A percentile compares a stretch with the other conserved stretches of the same genome.
Evolutionary conservation across 495 filamentous ascomycete genomes (phyloP).

Genomic region (Elaphomyces granulatus): DNA sequence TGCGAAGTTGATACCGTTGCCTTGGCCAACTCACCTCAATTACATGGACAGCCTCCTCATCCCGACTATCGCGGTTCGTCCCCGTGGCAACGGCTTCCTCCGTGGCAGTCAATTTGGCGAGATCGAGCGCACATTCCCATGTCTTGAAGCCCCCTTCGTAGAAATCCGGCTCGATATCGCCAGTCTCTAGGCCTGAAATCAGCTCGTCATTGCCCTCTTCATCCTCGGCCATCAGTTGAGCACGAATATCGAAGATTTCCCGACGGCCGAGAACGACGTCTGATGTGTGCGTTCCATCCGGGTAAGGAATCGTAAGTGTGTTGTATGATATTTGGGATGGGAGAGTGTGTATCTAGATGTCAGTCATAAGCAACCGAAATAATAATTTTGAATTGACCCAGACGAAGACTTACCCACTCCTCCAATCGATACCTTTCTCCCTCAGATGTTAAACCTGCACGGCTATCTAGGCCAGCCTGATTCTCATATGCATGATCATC

Average conservation of each 20-base stretch:
- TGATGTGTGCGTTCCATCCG: slow-evolving; percentile 3
- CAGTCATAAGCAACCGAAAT: too few relatives aligned
- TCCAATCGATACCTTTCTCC: slow-evolving; percentile 28
- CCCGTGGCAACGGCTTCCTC: slow-evolving; percentile 11
- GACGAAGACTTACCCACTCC: slow-evolving; percentile 31
- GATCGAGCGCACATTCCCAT: slow-evolving; percentile 89
- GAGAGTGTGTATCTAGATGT: slow-evolving; percentile 47
- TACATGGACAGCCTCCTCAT: slow-evolving; percentile 36
- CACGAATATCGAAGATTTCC: slow-evolving; percentile 83
- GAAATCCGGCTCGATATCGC: slow-evolving; percentile 76
- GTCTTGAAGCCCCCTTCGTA: slow-evolving; percentile 99
- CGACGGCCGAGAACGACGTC: slow-evolving; percentile 51
- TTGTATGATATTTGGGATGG: slow-evolving; percentile 70
- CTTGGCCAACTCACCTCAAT: slow-evolving; percentile 48
- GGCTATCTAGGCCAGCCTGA: too few relatives aligned
- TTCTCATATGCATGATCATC: too few relatives aligned
- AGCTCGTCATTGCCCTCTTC: slow-evolving; percentile 20
- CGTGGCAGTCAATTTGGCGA: slow-evolving; percentile 45
- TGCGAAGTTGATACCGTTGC: too few relatives aligned
- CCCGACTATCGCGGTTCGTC: slow-evolving; percentile 9
- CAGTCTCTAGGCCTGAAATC: slow-evolving; percentile 50
- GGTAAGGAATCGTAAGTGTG: slow-evolving; percentile 35
- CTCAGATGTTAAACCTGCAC: slow-evolving; percentile 21
- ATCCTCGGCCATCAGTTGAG: slow-evolving; percentile 89
- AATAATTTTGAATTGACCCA: too few relatives aligned